A percentile compares a stretch with the other conserved stretches of the same genome.
phyloP scores from a whole-genome alignment of 352 stramenopile species.

The Globisporangium emineosum region DNA sequence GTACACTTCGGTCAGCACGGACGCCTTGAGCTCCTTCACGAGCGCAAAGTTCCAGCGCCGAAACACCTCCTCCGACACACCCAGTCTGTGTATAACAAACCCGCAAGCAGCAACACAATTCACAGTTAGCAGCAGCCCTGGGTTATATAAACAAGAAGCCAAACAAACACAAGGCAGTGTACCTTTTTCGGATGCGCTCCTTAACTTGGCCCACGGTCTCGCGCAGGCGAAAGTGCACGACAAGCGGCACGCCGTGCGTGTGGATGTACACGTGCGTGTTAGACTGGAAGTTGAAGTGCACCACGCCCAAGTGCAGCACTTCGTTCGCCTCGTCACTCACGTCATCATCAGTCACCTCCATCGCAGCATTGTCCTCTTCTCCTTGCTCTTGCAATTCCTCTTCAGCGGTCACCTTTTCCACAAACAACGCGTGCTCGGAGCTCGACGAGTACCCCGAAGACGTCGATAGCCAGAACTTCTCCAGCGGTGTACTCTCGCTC shows the following conservation, averaged over 20 bases:
- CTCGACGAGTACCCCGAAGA: constrained; percentile 25
- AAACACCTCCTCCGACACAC: constrained; percentile 65
- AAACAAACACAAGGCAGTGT: constrained; percentile 8
- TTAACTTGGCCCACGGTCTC: constrained; percentile 73
- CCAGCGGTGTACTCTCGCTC: constrained; percentile 32
- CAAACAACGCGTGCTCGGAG: constrained; percentile 43
- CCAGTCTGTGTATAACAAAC: constrained; percentile 36
- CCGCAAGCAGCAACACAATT: background rate
- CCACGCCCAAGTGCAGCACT: constrained; percentile 53
- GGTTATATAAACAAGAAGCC: background rate
- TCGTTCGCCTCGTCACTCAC: constrained; percentile 23
- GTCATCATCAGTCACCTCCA: constrained; percentile 1
- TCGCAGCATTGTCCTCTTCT: background rate
- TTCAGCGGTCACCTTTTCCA: constrained; percentile 47
- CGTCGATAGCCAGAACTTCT: constrained; percentile 41
- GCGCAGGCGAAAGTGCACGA: constrained; percentile 59
- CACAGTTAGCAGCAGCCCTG: background rate
- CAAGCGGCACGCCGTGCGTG: constrained; percentile 61
- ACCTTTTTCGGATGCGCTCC: constrained; percentile 65
- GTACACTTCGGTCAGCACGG: constrained; percentile 45
- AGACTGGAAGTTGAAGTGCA: constrained; percentile 74
- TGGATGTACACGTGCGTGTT: constrained; percentile 65
- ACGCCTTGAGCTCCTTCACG: constrained; percentile 77
- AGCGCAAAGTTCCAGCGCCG: constrained; percentile 67
- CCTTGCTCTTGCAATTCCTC: constrained; percentile 3